These are phyloP conservation scores for Pistacia integerrima DNA, from an alignment of 345 rosid genomes.

Conservation along the genomic window DNA sequence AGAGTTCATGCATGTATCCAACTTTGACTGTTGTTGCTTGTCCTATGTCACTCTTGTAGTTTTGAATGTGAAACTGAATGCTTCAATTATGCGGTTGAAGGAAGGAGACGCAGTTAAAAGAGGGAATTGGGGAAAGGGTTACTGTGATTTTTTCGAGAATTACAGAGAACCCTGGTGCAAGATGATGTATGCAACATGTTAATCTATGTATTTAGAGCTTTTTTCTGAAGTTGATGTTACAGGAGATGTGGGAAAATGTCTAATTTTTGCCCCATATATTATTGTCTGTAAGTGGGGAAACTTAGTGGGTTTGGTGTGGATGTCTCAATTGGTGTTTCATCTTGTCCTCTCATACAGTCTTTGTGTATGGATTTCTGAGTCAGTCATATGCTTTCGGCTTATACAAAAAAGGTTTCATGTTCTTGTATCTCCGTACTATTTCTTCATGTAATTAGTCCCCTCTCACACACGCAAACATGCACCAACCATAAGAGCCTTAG, in stretches of 20 bases:
- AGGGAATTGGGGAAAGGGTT: conserved; percentile 14
- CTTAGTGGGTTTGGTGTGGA: conserved; percentile 37
- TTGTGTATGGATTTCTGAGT: conserved; percentile 38
- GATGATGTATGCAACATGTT: conserved; percentile 29
- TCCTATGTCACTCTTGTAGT: conserved; percentile 32
- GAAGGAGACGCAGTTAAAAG: conserved; percentile 25
- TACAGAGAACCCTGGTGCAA: conserved; percentile 15
- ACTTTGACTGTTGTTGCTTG: conserved; percentile 35
- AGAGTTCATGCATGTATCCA: conserved; percentile 31
- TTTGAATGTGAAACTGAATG: conserved; percentile 27
- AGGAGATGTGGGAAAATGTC: conserved; percentile 32
- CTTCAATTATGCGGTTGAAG: conserved; percentile 30
- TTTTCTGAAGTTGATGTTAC: conserved; percentile 27
- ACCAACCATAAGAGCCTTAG: neutral
- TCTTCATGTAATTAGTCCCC: neutral
- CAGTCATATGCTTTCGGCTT: conserved; percentile 35
- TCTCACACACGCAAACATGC: neutral
- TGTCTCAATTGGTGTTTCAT: conserved; percentile 28
- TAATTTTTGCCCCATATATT: conserved; percentile 31
- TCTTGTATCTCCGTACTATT: neutral
- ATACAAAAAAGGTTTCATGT: conserved; percentile 26
- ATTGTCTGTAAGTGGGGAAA: conserved; percentile 23
- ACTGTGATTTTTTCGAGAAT: conserved; percentile 13
- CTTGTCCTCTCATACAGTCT: conserved; percentile 26
- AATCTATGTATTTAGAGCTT: conserved; percentile 37